These are phyloP conservation scores for Cenchrus fungigraminus DNA, from an alignment of 176 grass and related monocot genomes.

Conservation along the genomic window DNA sequence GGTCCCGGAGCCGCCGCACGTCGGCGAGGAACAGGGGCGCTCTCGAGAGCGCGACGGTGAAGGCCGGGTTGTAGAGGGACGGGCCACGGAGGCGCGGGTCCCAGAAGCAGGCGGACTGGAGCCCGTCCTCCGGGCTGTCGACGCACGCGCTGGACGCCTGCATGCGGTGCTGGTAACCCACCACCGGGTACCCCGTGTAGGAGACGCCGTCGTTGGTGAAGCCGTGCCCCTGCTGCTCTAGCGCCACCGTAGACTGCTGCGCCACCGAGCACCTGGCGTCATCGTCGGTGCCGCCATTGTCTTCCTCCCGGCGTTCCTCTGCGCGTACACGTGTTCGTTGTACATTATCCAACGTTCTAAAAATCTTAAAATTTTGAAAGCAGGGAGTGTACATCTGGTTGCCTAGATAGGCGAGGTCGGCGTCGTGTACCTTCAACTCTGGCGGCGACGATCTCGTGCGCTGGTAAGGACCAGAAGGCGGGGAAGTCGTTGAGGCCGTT, in stretches of 20 bases:
- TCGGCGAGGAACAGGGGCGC: constrained; percentile 37
- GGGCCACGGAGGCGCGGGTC: constrained; percentile 41
- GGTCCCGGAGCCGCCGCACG: constrained; percentile 52
- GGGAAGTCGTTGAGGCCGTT: constrained; percentile 27
- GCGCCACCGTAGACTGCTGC: too few relatives aligned
- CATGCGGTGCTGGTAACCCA: background rate
- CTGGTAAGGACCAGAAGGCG: background rate
- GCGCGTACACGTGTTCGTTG: too few relatives aligned
- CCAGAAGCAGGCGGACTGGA: constrained; percentile 48
- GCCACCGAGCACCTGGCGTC: background rate
- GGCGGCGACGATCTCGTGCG: background rate
- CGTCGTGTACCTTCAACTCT: background rate
- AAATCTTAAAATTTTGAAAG: too few relatives aligned
- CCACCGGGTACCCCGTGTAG: background rate
- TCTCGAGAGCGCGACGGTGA: constrained; percentile 46
- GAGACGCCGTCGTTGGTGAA: background rate
- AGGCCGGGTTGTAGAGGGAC: constrained; percentile 49
- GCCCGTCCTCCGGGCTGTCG: constrained; percentile 5
- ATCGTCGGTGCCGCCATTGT: background rate
- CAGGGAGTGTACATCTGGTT: too few relatives aligned
- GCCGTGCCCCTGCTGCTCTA: background rate
- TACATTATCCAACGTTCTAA: too few relatives aligned
- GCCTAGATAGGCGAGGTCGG: too few relatives aligned
- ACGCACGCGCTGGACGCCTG: constrained; percentile 34
- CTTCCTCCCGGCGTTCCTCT: background rate